Conservation (phyloP, 2,329 filamentous ascomycete species). For the Penicillium glabrum region DNA sequence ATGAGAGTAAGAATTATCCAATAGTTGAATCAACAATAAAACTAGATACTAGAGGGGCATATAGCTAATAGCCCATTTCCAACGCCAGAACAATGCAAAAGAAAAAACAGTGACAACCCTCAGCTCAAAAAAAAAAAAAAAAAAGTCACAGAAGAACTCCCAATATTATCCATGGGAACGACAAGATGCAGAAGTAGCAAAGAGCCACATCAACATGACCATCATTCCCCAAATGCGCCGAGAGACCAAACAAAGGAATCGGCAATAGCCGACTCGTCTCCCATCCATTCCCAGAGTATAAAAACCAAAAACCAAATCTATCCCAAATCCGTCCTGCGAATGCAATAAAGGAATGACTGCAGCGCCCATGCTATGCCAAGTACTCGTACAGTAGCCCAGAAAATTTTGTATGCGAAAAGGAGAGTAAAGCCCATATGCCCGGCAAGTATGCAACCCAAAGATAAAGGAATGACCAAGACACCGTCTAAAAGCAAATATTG, state of each 20-base stretch:
- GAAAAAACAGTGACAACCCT: conserved; percentile 15
- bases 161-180: conserved; percentile 10
- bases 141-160: conserved; percentile 15
- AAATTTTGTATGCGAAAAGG: conserved; percentile 22
- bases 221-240: conserved; percentile 3
- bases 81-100: conserved; percentile 32
- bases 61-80: conserved; percentile 7
- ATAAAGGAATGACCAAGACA: conserved; percentile 35
- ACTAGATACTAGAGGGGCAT: background rate
- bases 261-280: background rate
- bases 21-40: background rate
- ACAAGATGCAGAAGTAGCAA: background rate
- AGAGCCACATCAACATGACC: background rate
- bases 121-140: conserved; percentile 12
- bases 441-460: conserved; percentile 27
- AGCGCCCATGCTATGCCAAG: conserved; percentile 37
- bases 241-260: background rate
- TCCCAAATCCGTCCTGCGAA: conserved; percentile 32
- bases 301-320: conserved; percentile 22
- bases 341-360: conserved; percentile 38
- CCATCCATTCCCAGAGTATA: conserved; percentile 10
- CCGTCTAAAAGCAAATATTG: conserved; percentile 29
- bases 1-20: background rate
- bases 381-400: conserved; percentile 36
- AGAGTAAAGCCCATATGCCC: conserved; percentile 34